These are phyloP conservation scores for Solanum etuberosum DNA, from an alignment of 257 asterid genomes.

Conservation along the genomic window DNA sequence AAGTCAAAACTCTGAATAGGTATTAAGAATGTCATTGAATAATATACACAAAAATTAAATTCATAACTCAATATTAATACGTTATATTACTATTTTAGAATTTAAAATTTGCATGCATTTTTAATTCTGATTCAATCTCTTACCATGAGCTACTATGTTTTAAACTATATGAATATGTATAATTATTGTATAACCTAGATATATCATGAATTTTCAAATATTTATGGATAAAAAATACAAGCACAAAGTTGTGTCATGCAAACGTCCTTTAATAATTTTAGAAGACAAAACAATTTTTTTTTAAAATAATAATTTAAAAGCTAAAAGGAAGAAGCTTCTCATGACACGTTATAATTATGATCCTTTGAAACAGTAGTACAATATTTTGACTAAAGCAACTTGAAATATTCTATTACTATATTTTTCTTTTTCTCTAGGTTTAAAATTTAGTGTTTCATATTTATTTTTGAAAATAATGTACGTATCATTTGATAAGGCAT, in stretches of 20 bases:
- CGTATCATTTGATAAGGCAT: not conserved
- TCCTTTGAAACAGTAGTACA: not conserved
- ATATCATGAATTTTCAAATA: too few relatives aligned
- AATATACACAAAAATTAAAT: not conserved
- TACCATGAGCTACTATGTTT: not conserved
- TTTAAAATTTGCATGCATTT: not conserved
- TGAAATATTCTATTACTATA: not conserved
- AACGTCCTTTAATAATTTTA: not conserved
- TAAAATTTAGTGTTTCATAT: not conserved
- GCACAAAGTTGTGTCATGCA: not conserved
- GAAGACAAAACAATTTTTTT: not conserved
- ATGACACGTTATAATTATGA: not conserved
- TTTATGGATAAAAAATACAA: not conserved
- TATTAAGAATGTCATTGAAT: not conserved
- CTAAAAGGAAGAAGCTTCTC: not conserved
- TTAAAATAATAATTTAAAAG: too few relatives aligned
- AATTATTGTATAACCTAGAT: not conserved
- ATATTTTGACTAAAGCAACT: not conserved
- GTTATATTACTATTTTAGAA: not conserved
- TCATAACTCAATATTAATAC: not conserved
- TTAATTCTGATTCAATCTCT: not conserved
- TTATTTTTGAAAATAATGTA: not conserved
- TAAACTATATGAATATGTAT: not conserved
- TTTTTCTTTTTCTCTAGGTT: not conserved
- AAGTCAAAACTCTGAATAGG: not conserved